Evolutionary conservation across 2,329 filamentous ascomycete species (phyloP).

Genomic region (Fusarium hostae): DNA sequence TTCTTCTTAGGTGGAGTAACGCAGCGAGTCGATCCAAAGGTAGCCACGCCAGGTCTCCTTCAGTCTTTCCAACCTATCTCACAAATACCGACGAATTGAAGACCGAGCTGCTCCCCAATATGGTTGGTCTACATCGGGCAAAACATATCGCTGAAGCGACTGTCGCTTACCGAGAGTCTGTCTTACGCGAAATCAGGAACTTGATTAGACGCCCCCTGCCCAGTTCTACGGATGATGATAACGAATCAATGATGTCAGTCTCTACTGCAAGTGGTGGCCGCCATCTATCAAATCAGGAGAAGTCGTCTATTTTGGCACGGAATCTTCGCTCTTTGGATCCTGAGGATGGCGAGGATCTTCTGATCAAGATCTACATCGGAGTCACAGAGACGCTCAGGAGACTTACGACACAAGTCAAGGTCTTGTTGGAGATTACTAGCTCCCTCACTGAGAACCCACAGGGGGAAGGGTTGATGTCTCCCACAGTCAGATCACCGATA

Average conservation of each 20-base stretch:
- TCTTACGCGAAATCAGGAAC: constrained; percentile 86
- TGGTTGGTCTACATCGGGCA: constrained; percentile 84
- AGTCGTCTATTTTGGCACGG: constrained; percentile 85
- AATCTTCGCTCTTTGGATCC: constrained; percentile 87
- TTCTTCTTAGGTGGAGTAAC: constrained; percentile 85
- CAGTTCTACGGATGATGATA: constrained; percentile 93
- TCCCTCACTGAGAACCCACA: constrained; percentile 63
- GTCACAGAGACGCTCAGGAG: constrained; percentile 88
- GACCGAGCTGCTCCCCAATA: constrained; percentile 72
- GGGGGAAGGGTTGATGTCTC: constrained; percentile 58
- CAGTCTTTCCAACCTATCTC: constrained; percentile 82
- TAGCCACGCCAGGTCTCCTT: constrained; percentile 72
- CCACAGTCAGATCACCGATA: constrained; percentile 62
- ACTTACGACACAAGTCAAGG: constrained; percentile 90
- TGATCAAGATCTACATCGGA: constrained; percentile 84
- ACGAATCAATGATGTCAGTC: constrained; percentile 85
- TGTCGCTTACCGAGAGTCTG: constrained; percentile 83
- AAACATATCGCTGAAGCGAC: constrained; percentile 84
- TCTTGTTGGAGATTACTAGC: constrained; percentile 93
- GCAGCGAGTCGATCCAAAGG: constrained; percentile 79
- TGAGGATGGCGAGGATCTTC: constrained; percentile 84
- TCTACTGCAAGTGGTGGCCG: constrained; percentile 79
- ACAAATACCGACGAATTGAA: constrained; percentile 77
- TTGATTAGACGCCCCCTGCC: constrained; percentile 87
- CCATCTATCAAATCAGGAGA: constrained; percentile 83